Conservation (phyloP, 1,284 basidiomycete species). For the Heterobasidion annosum region DNA sequence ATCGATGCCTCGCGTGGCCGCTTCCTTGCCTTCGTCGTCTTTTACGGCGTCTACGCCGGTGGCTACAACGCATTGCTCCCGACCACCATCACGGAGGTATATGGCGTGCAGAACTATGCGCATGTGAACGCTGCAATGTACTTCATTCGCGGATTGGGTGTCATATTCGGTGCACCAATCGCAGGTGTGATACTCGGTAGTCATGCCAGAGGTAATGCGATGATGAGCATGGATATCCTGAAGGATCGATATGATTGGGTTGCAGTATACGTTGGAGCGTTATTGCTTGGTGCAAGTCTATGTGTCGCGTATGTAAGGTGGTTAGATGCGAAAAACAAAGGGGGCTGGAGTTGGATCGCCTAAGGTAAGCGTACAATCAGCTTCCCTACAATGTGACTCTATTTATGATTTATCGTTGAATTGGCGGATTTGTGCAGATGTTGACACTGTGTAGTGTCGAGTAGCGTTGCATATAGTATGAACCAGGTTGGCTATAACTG, state of each 20-base stretch:
- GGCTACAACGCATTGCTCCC: constrained; percentile 35
- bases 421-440: no score
- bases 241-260: constrained; percentile 27
- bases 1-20: constrained; percentile 24
- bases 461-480: no score
- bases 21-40: constrained; percentile 28
- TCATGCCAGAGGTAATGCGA: constrained; percentile 16
- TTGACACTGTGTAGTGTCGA: no score
- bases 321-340: constrained; percentile 33
- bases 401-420: no score
- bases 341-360: constrained; percentile 32
- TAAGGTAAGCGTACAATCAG: constrained; percentile 1
- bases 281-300: constrained; percentile 27
- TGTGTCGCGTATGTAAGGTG: constrained; percentile 34
- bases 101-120: constrained; percentile 31
- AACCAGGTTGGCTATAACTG: no score
- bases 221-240: constrained; percentile 12
- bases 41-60: constrained; percentile 31
- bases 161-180: constrained; percentile 30
- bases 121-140: constrained; percentile 32
- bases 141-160: constrained; percentile 31
- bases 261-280: constrained; percentile 27
- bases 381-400: no score
- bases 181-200: constrained; percentile 32
- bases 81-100: constrained; percentile 33